phyloP scores from a whole-genome alignment of 1,284 basidiomycete species.

The Cutaneotrichosporon cutaneum region DNA sequence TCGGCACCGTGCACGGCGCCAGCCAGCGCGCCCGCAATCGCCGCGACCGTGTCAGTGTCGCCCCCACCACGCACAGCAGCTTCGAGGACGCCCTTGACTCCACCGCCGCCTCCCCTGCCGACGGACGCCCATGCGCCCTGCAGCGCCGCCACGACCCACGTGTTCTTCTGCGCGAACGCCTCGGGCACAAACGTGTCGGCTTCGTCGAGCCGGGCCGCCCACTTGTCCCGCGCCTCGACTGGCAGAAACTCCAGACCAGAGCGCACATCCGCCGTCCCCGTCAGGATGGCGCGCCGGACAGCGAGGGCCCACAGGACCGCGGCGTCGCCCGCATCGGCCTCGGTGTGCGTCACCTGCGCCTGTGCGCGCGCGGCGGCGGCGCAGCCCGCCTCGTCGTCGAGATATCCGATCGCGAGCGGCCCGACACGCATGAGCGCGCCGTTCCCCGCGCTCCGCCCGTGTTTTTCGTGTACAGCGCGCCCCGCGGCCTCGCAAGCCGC shows the following conservation, averaged over 20 bases:
- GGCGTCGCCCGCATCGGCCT: conserved; percentile 11
- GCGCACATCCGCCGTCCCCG: conserved; percentile 1
- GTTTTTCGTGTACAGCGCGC: neutral
- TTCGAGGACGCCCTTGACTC: conserved; percentile 3
- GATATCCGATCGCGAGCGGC: conserved; percentile 8
- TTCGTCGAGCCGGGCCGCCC: conserved; percentile 1
- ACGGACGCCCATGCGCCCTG: conserved; percentile 9
- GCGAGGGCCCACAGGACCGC: conserved; percentile 13
- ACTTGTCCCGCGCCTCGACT: neutral
- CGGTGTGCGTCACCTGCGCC: conserved; percentile 9
- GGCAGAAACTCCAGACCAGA: neutral
- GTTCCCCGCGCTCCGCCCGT: conserved; percentile 6
- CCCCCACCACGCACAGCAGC: conserved; percentile 5
- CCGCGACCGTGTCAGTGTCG: conserved; percentile 17
- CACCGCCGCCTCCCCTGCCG: neutral
- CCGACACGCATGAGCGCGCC: conserved; percentile 14
- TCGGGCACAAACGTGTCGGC: conserved; percentile 4
- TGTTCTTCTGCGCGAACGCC: neutral
- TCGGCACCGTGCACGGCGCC: conserved; percentile 8
- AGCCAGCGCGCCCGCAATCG: conserved; percentile 11
- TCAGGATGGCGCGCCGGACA: conserved; percentile 9
- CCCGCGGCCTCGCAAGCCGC: neutral
- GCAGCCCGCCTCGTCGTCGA: neutral
- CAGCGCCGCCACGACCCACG: conserved; percentile 12
- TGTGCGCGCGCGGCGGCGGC: conserved; percentile 9